Evolutionary conservation across 768 basidiomycete genomes (phyloP).

Genomic region (Suillus luteus): DNA sequence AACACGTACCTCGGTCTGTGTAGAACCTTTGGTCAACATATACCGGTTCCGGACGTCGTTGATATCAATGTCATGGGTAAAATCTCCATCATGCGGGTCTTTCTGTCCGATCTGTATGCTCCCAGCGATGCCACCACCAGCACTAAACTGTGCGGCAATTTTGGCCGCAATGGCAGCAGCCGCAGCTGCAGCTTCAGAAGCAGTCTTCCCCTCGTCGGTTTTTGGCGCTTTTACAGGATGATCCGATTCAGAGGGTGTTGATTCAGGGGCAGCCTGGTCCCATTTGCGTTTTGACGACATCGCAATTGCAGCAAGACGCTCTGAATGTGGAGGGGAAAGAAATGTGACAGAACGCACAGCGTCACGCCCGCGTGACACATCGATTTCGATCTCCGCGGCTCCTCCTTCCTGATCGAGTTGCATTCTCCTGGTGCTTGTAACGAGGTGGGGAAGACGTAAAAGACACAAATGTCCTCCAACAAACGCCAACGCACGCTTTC

Average conservation of each 20-base stretch:
- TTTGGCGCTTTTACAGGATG: constrained; percentile 48
- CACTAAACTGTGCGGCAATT: constrained; percentile 85
- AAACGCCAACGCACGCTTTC: constrained; percentile 35
- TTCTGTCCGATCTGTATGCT: constrained; percentile 47
- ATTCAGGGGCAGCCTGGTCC: constrained; percentile 65
- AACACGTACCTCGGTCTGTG: constrained; percentile 80
- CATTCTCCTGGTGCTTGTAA: constrained; percentile 11
- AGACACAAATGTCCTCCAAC: constrained; percentile 25
- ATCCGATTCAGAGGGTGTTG: constrained; percentile 41
- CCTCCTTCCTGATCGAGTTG: constrained; percentile 10
- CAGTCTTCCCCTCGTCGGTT: constrained; percentile 51
- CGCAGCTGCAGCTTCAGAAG: constrained; percentile 64
- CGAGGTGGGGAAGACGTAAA: constrained; percentile 14
- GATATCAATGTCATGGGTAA: constrained; percentile 91
- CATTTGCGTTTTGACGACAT: constrained; percentile 83
- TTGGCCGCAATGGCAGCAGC: constrained; percentile 91
- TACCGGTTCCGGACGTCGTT: constrained; percentile 96
- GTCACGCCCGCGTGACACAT: constrained; percentile 16
- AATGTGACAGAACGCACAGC: constrained; percentile 5
- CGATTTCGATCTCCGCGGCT: constrained; percentile 25
- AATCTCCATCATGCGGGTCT: constrained; percentile 79
- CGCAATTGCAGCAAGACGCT: neutral
- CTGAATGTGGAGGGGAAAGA: constrained; percentile 9
- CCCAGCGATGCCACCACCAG: constrained; percentile 40
- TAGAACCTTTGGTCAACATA: constrained; percentile 89